phyloP scores from a whole-genome alignment of 768 basidiomycete species.

The Pleurotus tuber-regium region DNA sequence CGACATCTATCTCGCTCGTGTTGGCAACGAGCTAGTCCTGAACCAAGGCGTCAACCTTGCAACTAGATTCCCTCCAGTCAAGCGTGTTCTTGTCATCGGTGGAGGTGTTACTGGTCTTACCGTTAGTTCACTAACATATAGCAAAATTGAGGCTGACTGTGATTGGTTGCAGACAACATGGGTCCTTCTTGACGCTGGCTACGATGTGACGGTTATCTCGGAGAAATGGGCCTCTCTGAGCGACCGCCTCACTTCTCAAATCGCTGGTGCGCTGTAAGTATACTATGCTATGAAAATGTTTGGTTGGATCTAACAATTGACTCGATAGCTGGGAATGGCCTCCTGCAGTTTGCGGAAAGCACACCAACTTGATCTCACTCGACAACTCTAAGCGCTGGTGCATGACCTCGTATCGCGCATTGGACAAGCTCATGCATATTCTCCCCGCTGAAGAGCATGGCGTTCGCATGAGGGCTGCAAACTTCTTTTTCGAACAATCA shows the following conservation, averaged over 20 bases:
- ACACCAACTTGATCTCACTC: slow-evolving; percentile 32
- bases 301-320: not conserved
- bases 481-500: slow-evolving; percentile 31
- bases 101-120: slow-evolving; percentile 16
- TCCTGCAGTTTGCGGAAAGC: slow-evolving; percentile 36
- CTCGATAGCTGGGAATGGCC: slow-evolving; percentile 33
- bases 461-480: slow-evolving; percentile 29
- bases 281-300: not conserved
- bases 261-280: slow-evolving; percentile 27
- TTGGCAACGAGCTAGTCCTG: slow-evolving; percentile 7
- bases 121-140: not conserved
- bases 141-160: not conserved
- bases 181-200: slow-evolving; percentile 33
- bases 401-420: slow-evolving; percentile 32
- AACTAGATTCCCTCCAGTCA: not conserved
- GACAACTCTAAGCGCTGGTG: slow-evolving; percentile 32
- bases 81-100: slow-evolving; percentile 12
- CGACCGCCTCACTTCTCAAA: slow-evolving; percentile 23
- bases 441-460: slow-evolving; percentile 24
- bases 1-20: slow-evolving; percentile 6
- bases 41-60: slow-evolving; percentile 7
- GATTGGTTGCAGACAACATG: slow-evolving; percentile 21
- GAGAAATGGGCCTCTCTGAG: slow-evolving; percentile 20
- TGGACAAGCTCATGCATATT: slow-evolving; percentile 21
- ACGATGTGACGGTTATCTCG: slow-evolving; percentile 31